Base-by-base conservation (phyloP, 805 yeast species). In the Lipomyces oligophaga region DNA sequence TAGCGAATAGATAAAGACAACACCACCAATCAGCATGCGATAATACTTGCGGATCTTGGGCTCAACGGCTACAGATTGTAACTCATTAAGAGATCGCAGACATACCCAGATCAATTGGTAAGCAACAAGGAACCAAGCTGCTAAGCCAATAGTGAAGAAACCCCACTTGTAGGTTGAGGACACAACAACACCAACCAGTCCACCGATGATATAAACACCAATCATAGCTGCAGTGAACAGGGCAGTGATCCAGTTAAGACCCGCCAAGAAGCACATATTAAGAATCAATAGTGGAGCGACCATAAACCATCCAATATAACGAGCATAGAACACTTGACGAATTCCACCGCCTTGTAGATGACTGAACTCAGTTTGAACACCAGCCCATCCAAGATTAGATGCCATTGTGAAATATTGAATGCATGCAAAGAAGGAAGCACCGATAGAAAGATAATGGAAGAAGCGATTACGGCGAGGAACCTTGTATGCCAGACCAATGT, bases 111-210 rank as follows among this genome's bases (percentile, higher is more conserved):
- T 22, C 33, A 63, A 34, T 38, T 59, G 38, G 43, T 47, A 60
- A 19, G 28, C 41, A 16, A 58, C 53, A 54, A 57, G 53, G 55
- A 54, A 69, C 67, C 48, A 76, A 52, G 63, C 71, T 66, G 30
- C 63, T 33, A 69, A 68, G 25, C 76, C 79, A 62, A 80, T 76
- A 5, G 76, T 72, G 64, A 76, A 80, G 68, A 77, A 80, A 61
- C 85, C 86, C 84, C 84, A 80, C 63, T 77, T 80, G 65, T 80
- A 80, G 35, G 77, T 65, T 6, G 82, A 72, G 27, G 61, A 54
- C 49, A 80, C 75, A 54, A 80, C 66, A 18, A 75, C 50, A 58
- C 83, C 85, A 59, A 80, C 72, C 62, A 80, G 70, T 34, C 77
- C 67, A 34, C 77, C 73, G 42, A 80, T 67, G 32, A 79, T 77